Percentiles rank a stretch among this genome's conserved stretches.
Conservation (phyloP, 2,329 filamentous ascomycete species). For the Bipolaris gigantea region DNA sequence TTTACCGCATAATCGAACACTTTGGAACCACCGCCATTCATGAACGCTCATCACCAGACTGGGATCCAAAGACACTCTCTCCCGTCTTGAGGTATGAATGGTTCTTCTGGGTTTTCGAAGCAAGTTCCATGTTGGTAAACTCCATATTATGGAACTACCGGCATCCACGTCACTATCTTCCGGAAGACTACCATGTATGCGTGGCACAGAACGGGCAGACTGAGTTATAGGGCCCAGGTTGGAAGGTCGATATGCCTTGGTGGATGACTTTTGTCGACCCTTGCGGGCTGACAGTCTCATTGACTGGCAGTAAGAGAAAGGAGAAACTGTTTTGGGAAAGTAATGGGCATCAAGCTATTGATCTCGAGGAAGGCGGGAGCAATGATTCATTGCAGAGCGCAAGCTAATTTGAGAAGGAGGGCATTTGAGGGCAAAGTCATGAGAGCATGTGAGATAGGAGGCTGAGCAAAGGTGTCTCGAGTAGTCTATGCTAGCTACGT, state of each 20-base stretch:
- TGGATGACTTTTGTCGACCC: constrained; percentile 31
- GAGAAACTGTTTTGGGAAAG: constrained; percentile 27
- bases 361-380: neutral
- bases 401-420: neutral
- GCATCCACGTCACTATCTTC: constrained; percentile 54
- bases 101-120: constrained; percentile 58
- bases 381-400: neutral
- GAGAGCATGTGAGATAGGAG: too few species aligned
- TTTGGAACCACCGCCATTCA: constrained; percentile 52
- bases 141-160: constrained; percentile 53
- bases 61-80: constrained; percentile 39
- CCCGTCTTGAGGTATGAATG: constrained; percentile 50
- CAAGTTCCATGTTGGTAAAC: constrained; percentile 53
- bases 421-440: too few species aligned
- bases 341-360: constrained; percentile 18
- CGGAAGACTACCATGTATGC: constrained; percentile 54
- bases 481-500: too few species aligned
- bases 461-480: too few species aligned
- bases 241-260: constrained; percentile 27
- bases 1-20: constrained; percentile 56
- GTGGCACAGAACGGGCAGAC: constrained; percentile 38
- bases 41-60: constrained; percentile 30
- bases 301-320: constrained; percentile 8
- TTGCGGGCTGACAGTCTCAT: constrained; percentile 14
- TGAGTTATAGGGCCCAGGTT: constrained; percentile 27